Conservation (phyloP, 2,329 filamentous ascomycete genomes). For the Podosphaera aphanis region DNA sequence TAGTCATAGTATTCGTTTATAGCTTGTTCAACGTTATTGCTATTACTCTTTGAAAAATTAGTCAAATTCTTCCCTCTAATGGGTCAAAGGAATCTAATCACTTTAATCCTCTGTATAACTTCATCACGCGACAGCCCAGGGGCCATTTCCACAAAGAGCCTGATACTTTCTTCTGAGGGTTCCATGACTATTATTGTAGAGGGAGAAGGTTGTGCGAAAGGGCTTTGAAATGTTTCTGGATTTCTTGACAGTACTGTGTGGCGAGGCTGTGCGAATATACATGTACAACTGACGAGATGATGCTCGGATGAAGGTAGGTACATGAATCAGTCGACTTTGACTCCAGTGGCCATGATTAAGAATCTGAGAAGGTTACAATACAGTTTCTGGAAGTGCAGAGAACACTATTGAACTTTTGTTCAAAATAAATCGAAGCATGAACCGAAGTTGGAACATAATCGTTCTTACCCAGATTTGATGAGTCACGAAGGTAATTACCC, state of each 20-base stretch:
- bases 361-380: too few relatives aligned
- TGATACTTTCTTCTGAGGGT: not conserved
- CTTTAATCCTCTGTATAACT: conserved; percentile 12
- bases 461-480: too few relatives aligned
- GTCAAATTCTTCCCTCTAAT: conserved; percentile 4
- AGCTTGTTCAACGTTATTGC: conserved; percentile 24
- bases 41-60: conserved; percentile 18
- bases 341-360: too few relatives aligned
- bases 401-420: too few relatives aligned
- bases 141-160: conserved; percentile 1
- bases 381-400: too few relatives aligned
- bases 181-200: not conserved
- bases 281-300: too few relatives aligned
- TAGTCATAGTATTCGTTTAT: conserved; percentile 29
- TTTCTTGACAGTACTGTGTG: not conserved
- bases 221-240: not conserved
- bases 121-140: conserved; percentile 6
- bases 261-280: not conserved
- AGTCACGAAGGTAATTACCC: too few relatives aligned
- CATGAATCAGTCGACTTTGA: too few relatives aligned
- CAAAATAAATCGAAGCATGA: too few relatives aligned
- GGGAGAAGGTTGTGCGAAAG: not conserved
- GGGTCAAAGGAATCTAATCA: conserved; percentile 2
- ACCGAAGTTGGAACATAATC: too few relatives aligned
- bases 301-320: too few relatives aligned